phyloP scores from a whole-genome alignment of 148 eudicot genomes.

The Vaccinium myrtillus region DNA sequence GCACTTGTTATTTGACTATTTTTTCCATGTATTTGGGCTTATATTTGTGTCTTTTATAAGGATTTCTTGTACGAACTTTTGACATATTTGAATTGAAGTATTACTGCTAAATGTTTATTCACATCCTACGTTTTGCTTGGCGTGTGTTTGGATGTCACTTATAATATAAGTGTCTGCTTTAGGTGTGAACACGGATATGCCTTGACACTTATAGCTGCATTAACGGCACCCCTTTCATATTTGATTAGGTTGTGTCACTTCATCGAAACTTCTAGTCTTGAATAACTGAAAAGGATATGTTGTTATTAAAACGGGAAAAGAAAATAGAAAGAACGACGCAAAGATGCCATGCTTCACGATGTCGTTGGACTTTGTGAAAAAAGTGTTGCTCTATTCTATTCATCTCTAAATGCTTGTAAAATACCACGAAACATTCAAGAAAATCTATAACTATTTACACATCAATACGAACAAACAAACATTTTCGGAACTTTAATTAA shows the following conservation, averaged over 20 bases:
- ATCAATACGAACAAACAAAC: background rate
- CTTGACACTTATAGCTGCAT: background rate
- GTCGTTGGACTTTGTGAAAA: background rate
- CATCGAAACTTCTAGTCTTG: background rate
- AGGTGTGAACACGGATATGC: background rate
- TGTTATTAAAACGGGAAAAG: background rate
- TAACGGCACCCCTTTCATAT: background rate
- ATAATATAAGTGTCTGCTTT: background rate
- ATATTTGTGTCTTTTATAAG: background rate
- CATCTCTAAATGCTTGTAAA: background rate
- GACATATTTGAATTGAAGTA: background rate
- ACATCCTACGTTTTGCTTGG: background rate
- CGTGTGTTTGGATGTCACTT: background rate
- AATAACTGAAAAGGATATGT: background rate
- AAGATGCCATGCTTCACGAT: slow-evolving; percentile 1
- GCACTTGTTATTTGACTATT: background rate
- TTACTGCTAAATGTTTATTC: background rate
- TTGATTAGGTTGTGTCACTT: background rate
- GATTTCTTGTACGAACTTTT: background rate
- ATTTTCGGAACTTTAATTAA: background rate
- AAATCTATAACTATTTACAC: background rate
- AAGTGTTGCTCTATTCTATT: background rate
- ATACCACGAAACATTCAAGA: background rate
- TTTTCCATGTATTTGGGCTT: background rate
- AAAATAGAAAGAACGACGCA: background rate